Evolutionary conservation across 192 early-diverging fungal species (phyloP).

Genomic region (Coemansia sp.): DNA sequence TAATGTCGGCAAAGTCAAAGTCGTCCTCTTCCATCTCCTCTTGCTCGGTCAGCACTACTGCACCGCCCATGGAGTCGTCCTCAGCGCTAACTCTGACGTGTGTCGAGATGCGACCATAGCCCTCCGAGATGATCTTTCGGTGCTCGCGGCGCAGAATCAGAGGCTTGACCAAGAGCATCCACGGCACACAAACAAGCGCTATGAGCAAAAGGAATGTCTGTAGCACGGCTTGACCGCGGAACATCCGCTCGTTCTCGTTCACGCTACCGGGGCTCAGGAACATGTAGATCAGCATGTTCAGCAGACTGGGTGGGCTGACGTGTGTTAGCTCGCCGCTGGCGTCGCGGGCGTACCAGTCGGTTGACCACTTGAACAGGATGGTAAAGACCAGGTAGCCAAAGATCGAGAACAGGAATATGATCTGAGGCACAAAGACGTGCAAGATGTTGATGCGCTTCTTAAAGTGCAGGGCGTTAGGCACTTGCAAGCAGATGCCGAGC

Average conservation of each 20-base stretch:
- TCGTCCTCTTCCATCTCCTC: conserved; percentile 67
- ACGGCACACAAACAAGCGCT: conserved; percentile 89
- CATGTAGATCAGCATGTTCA: conserved; percentile 99
- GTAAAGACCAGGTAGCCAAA: conserved; percentile 94
- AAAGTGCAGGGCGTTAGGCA: conserved; percentile 91
- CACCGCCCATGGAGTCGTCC: conserved; percentile 42
- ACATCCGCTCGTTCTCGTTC: conserved; percentile 67
- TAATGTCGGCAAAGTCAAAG: conserved; percentile 94
- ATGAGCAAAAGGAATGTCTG: conserved; percentile 80
- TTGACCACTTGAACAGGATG: conserved; percentile 96
- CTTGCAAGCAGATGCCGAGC: conserved; percentile 86
- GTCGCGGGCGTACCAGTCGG: conserved; percentile 82
- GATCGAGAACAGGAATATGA: conserved; percentile 88
- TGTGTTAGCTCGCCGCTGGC: conserved; percentile 60
- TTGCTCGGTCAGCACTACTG: conserved; percentile 59
- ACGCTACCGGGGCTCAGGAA: conserved; percentile 90
- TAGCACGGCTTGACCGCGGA: conserved; percentile 79
- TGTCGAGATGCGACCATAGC: conserved; percentile 68
- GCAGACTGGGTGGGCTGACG: conserved; percentile 84
- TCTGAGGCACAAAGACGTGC: conserved; percentile 90
- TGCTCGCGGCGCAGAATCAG: conserved; percentile 82
- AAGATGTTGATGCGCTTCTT: conserved; percentile 76
- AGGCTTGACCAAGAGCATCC: conserved; percentile 96
- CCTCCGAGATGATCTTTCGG: conserved; percentile 66
- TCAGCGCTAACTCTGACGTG: conserved; percentile 55